Evolutionary conservation across 768 basidiomycete genomes (phyloP).

Genomic region (Suillus tomentosus): DNA sequence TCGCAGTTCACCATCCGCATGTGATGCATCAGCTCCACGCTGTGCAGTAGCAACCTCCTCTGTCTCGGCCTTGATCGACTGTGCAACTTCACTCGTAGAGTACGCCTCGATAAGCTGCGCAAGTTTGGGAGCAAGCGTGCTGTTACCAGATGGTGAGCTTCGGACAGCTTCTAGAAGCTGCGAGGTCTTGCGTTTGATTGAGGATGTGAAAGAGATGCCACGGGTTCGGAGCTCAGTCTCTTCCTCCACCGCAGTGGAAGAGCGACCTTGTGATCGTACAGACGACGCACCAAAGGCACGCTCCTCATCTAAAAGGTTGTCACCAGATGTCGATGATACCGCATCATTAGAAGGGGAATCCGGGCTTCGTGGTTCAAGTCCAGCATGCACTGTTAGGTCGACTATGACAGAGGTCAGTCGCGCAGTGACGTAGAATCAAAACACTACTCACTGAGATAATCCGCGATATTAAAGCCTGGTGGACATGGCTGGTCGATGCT

Average conservation of each 20-base stretch:
- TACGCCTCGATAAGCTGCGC: slow-evolving; percentile 74
- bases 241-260: slow-evolving; percentile 38
- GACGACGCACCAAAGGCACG: slow-evolving; percentile 52
- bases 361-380: slow-evolving; percentile 34
- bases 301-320: slow-evolving; percentile 69
- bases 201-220: slow-evolving; percentile 47
- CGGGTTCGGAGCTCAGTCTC: slow-evolving; percentile 57
- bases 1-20: slow-evolving; percentile 47
- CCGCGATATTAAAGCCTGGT: slow-evolving; percentile 94
- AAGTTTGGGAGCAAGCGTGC: slow-evolving; percentile 53
- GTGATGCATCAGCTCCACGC: slow-evolving; percentile 21
- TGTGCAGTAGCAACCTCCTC: slow-evolving; percentile 38
- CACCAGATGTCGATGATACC: slow-evolving; percentile 42
- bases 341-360: slow-evolving; percentile 46
- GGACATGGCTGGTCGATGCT: slow-evolving; percentile 84
- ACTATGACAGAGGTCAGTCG: slow-evolving; percentile 41
- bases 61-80: slow-evolving; percentile 62
- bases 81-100: slow-evolving; percentile 64
- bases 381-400: slow-evolving; percentile 70
- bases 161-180: slow-evolving; percentile 65
- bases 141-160: slow-evolving; percentile 32
- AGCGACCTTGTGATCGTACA: slow-evolving; percentile 37
- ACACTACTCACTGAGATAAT: slow-evolving; percentile 81
- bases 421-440: too few relatives aligned
- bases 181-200: slow-evolving; percentile 72